Conservation (phyloP, 2,329 filamentous ascomycete species). For the Trichophyton benhamiae region DNA sequence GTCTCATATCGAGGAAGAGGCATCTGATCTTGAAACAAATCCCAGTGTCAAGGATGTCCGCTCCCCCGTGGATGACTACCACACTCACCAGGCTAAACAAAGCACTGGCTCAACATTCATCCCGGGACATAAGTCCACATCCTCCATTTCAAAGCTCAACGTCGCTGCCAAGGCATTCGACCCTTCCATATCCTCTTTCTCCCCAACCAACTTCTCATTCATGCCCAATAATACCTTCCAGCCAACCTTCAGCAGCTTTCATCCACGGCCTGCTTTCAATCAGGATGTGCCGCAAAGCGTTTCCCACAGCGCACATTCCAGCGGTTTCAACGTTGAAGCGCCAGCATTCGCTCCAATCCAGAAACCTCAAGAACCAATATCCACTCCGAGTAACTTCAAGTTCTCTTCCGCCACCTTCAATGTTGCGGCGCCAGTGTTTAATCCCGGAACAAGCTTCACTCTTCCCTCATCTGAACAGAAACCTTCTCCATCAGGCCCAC, state of each 20-base stretch:
- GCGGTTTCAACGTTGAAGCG: conserved; percentile 56
- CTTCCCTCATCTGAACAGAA: conserved; percentile 13
- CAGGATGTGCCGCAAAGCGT: conserved; percentile 18
- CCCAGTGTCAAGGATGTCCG: conserved; percentile 51
- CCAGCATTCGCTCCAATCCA: conserved; percentile 54
- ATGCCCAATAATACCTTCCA: conserved; percentile 31
- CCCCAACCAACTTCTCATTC: conserved; percentile 36
- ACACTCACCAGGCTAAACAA: background rate
- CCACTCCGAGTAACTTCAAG: conserved; percentile 39
- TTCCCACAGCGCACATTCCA: conserved; percentile 23
- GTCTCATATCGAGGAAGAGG: conserved; percentile 38
- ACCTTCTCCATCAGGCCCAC: conserved; percentile 4
- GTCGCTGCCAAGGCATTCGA: conserved; percentile 82
- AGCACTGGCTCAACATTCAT: conserved; percentile 21
- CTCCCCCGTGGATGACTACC: conserved; percentile 21
- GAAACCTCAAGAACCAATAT: conserved; percentile 13
- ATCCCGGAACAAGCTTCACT: conserved; percentile 38
- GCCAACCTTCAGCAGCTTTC: conserved; percentile 21
- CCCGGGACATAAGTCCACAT: conserved; percentile 53
- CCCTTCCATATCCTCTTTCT: conserved; percentile 35
- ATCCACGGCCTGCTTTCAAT: conserved; percentile 22
- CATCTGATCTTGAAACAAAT: conserved; percentile 60
- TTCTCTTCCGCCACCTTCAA: conserved; percentile 61
- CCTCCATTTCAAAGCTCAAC: conserved; percentile 60
- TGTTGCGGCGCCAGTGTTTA: conserved; percentile 65